Conservation (phyloP, 2,329 filamentous ascomycete genomes). For the Aspergillus quadrilineatus region DNA sequence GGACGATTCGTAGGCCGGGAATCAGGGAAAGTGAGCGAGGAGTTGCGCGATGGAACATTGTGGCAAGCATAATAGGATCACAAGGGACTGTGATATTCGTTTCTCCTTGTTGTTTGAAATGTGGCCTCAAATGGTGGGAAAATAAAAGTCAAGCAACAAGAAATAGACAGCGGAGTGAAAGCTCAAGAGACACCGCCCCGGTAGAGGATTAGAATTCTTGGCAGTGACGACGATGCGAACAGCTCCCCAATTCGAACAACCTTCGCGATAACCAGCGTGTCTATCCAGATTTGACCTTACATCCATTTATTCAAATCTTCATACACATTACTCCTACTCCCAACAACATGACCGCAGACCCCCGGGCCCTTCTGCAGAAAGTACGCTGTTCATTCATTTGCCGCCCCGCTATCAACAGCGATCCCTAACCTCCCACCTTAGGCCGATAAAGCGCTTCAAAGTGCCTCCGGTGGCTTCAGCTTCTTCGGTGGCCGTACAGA, state of each 20-base stretch:
- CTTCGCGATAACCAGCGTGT: neutral
- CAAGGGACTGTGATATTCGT: neutral
- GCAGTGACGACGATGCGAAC: conserved; percentile 5
- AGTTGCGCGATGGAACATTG: conserved; percentile 16
- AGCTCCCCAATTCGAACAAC: neutral
- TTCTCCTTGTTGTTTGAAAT: neutral
- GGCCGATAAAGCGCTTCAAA: conserved; percentile 80
- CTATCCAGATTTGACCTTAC: neutral
- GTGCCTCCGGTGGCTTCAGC: conserved; percentile 78
- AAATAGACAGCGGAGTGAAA: neutral
- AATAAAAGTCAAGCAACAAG: neutral
- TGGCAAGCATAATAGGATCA: neutral
- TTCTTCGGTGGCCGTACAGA: conserved; percentile 85
- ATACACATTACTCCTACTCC: neutral
- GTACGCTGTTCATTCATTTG: conserved; percentile 44
- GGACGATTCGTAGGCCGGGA: neutral
- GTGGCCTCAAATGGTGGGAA: neutral
- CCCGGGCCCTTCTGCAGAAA: conserved; percentile 75
- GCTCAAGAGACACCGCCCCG: neutral
- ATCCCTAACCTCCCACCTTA: conserved; percentile 45
- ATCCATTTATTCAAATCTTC: neutral
- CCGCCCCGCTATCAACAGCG: conserved; percentile 22
- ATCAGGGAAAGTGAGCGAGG: conserved; percentile 18
- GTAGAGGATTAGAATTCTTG: neutral
- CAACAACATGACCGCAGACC: conserved; percentile 69